Evolutionary conservation across 2,329 filamentous ascomycete genomes (phyloP).

Genomic region (Ascosphaera pollenicola): DNA sequence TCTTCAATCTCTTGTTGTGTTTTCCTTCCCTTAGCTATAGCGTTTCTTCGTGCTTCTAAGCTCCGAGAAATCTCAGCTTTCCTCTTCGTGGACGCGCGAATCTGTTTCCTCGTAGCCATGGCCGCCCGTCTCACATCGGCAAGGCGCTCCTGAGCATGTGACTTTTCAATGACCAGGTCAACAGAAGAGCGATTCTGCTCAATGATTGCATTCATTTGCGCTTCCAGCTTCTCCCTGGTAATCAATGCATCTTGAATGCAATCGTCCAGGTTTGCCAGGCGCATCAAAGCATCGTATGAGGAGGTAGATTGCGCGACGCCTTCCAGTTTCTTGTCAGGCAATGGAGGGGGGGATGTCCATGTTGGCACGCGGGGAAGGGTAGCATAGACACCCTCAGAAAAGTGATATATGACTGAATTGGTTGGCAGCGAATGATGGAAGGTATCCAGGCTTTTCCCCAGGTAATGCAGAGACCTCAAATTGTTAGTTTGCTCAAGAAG

Average conservation of each 20-base stretch:
- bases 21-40: slow-evolving; percentile 42
- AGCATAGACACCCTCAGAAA: slow-evolving; percentile 70
- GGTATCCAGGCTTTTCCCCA: slow-evolving; percentile 41
- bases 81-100: slow-evolving; percentile 38
- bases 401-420: slow-evolving; percentile 69
- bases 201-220: slow-evolving; percentile 46
- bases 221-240: slow-evolving; percentile 49
- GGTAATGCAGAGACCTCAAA: slow-evolving; percentile 52
- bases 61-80: slow-evolving; percentile 47
- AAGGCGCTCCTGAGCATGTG: slow-evolving; percentile 18
- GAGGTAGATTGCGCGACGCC: slow-evolving; percentile 39
- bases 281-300: slow-evolving; percentile 74
- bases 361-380: background rate
- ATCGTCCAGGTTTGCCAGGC: slow-evolving; percentile 66
- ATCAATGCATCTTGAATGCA: slow-evolving; percentile 76
- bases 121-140: slow-evolving; percentile 29
- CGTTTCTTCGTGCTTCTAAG: slow-evolving; percentile 39
- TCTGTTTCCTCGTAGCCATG: slow-evolving; percentile 38
- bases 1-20: slow-evolving; percentile 35
- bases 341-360: slow-evolving; percentile 8
- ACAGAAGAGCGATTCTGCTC: slow-evolving; percentile 15
- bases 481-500: slow-evolving; percentile 53
- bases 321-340: slow-evolving; percentile 21
- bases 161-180: slow-evolving; percentile 13
- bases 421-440: slow-evolving; percentile 53